phyloP scores from a whole-genome alignment of 2,329 filamentous ascomycete species.

The Rhexocercosporidium sp. region DNA sequence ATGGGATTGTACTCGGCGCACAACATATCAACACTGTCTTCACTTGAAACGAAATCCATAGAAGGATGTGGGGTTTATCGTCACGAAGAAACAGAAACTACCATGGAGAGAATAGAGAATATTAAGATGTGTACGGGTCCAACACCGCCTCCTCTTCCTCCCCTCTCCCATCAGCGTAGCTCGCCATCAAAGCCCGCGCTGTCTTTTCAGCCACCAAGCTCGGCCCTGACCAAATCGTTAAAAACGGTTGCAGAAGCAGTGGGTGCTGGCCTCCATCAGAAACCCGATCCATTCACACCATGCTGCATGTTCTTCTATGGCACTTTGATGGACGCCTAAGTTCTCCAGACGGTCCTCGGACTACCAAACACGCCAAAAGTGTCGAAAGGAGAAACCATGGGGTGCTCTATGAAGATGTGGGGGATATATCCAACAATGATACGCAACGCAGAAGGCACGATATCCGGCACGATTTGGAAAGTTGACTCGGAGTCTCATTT shows the following conservation, averaged over 20 bases:
- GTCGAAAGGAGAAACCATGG: background rate
- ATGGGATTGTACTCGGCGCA: too few relatives aligned
- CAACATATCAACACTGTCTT: background rate
- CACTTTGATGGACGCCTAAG: background rate
- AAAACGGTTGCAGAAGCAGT: background rate
- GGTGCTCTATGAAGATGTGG: background rate
- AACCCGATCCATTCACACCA: background rate
- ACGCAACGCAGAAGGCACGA: background rate
- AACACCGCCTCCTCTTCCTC: too few relatives aligned
- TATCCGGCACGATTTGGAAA: background rate
- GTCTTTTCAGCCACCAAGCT: slow-evolving; percentile 16
- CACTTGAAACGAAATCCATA: too few relatives aligned
- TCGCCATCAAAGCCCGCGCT: too few relatives aligned
- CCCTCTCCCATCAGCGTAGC: too few relatives aligned
- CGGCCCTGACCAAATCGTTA: background rate
- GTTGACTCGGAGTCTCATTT: background rate
- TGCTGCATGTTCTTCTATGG: slow-evolving; percentile 2
- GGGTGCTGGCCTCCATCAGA: background rate
- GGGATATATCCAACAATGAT: background rate
- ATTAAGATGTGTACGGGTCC: too few relatives aligned
- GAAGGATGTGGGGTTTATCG: too few relatives aligned
- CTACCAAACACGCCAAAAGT: background rate
- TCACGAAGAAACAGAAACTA: too few relatives aligned
- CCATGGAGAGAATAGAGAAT: too few relatives aligned
- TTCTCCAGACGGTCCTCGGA: background rate